Base-by-base conservation (phyloP, 2,329 filamentous ascomycete genomes). In the Aspergillus caelatus region DNA sequence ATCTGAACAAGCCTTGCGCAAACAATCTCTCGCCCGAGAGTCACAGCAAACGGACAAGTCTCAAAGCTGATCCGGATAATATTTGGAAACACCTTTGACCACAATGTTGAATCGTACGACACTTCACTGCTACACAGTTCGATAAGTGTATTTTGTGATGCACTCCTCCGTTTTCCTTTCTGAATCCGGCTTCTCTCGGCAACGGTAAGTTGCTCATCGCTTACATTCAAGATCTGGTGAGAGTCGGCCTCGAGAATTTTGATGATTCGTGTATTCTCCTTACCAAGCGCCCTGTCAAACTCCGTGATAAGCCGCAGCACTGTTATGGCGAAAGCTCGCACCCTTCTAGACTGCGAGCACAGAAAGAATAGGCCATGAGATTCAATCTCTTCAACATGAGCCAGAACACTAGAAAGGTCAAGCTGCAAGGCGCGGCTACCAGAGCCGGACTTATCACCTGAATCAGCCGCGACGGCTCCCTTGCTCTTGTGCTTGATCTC, bases 31-130 rank as follows among this genome's bases (percentile, higher is more conserved):
- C 96, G 88, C 30, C 93, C 93, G 55, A 98, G 87, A 0, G 92
- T 94, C 39, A 98, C 92, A 2, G 94, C 93, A 71, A 96, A 94
- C 0, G 93, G 92, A 71, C 94, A 99, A 63, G 91, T 91, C 68
- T 97, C 92, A 72, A 93, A 96, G 63, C 93, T 93, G 68, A 96
- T 90, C 12, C 93, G 88, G 62, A 99, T 91, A 36, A 99, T 85
- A 72, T 97, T 98, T 4, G 95, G 96, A 72, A 99, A 99, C 21
- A 98, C 90, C 74, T 98, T 99, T 80, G 95, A 96, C 95, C 95
- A 99, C 14, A 99, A 81, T 0, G 94, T 96, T 3, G 93, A 90
- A 75, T 99, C 95, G 72, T 98, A 97, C 0, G 93, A 93, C 30
- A 95, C 89, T 70, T 98, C 95, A 78, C 95, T 98, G 70, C 93